Conservation (phyloP, 2,329 filamentous ascomycete species). For the Incumbomyces lentus region DNA sequence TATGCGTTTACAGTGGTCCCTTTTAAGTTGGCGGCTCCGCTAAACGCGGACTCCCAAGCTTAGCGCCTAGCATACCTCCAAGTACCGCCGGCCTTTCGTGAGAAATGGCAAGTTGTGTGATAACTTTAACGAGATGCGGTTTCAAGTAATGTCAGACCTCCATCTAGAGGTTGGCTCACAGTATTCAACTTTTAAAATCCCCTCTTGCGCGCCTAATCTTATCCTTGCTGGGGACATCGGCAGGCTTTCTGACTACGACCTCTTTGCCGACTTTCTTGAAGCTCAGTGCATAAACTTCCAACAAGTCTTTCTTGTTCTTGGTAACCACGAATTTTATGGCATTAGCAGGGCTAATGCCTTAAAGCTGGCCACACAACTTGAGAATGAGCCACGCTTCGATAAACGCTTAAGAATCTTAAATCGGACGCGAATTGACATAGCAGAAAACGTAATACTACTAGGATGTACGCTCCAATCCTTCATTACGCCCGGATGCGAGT, state of each 20-base stretch:
- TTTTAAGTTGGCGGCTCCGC: not conserved
- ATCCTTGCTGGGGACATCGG: conserved; percentile 28
- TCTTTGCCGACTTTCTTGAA: conserved; percentile 21
- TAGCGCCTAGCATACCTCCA: not conserved
- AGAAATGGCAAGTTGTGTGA: not conserved
- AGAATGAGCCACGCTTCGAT: conserved; percentile 22
- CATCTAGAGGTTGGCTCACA: conserved; percentile 22
- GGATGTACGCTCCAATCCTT: conserved; percentile 50
- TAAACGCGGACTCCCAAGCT: not conserved
- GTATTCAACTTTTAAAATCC: conserved; percentile 20
- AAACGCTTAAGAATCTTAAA: conserved; percentile 23
- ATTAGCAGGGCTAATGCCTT: conserved; percentile 18
- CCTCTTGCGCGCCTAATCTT: conserved; percentile 13
- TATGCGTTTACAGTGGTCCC: not conserved
- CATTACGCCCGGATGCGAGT: conserved; percentile 32
- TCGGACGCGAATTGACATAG: conserved; percentile 21
- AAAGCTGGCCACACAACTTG: conserved; percentile 21
- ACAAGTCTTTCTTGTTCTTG: conserved; percentile 25
- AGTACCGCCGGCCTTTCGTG: not conserved
- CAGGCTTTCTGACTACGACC: conserved; percentile 21
- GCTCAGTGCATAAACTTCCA: conserved; percentile 21
- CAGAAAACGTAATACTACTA: conserved; percentile 38
- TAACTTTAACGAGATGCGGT: conserved; percentile 7
- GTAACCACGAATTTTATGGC: conserved; percentile 31
- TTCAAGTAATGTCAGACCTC: conserved; percentile 23